Percentiles rank a stretch among this genome's conserved stretches.
Conservation (phyloP, 1,139 yeast species). For the Yamadazyma sp. region DNA sequence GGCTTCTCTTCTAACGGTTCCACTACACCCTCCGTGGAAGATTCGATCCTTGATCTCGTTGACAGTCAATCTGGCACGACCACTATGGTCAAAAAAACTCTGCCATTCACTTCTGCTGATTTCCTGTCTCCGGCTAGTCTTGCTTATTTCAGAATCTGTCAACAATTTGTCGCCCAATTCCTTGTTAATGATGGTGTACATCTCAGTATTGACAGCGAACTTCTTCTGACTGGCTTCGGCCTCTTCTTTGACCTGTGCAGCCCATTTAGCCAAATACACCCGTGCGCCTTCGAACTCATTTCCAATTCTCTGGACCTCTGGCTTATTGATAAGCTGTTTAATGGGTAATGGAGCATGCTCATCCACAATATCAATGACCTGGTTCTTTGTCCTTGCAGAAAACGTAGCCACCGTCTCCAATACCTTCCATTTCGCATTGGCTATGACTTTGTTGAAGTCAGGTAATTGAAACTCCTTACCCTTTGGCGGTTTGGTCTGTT, state of each 20-base stretch:
- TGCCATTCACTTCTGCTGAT: slow-evolving; percentile 78
- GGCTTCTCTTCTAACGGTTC: slow-evolving; percentile 62
- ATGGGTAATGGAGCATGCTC: slow-evolving; percentile 69
- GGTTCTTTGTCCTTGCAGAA: slow-evolving; percentile 65
- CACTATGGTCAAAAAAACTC: slow-evolving; percentile 75
- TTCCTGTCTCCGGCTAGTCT: slow-evolving; percentile 64
- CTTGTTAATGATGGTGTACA: slow-evolving; percentile 56
- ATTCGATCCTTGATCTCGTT: slow-evolving; percentile 77
- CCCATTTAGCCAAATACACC: slow-evolving; percentile 95
- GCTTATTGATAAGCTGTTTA: slow-evolving; percentile 63
- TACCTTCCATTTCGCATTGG: slow-evolving; percentile 80
- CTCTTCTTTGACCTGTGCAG: slow-evolving; percentile 89
- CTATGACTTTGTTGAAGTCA: slow-evolving; percentile 50
- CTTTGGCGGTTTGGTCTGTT: slow-evolving; percentile 7
- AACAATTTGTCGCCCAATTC: slow-evolving; percentile 69
- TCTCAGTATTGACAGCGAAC: slow-evolving; percentile 60
- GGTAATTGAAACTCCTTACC: slow-evolving; percentile 28
- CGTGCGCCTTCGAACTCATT: slow-evolving; percentile 78
- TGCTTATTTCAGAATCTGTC: slow-evolving; percentile 59
- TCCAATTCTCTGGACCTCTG: slow-evolving; percentile 77
- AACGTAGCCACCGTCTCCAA: slow-evolving; percentile 83
- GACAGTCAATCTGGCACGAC: slow-evolving; percentile 69
- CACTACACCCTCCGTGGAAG: slow-evolving; percentile 85
- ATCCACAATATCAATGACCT: slow-evolving; percentile 56
- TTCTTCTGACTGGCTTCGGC: slow-evolving; percentile 71